phyloP scores from a whole-genome alignment of 352 stramenopile species.

The Thalassiosira mediterranea region DNA sequence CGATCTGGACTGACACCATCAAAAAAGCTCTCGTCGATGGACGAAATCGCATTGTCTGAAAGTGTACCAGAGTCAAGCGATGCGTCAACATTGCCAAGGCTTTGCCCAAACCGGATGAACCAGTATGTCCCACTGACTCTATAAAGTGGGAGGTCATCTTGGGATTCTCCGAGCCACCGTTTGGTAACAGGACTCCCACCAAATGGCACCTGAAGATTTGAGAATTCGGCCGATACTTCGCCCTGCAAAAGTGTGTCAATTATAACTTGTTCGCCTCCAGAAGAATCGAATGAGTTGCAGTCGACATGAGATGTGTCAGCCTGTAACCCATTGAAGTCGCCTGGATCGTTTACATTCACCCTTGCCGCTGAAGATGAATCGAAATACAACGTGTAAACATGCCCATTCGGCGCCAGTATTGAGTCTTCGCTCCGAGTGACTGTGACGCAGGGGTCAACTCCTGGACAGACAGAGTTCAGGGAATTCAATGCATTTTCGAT shows the following conservation, averaged over 20 bases:
- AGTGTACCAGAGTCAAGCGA: slow-evolving; percentile 34
- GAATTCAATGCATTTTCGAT: slow-evolving; percentile 66
- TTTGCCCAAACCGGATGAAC: slow-evolving; percentile 77
- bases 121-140: slow-evolving; percentile 69
- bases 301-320: slow-evolving; percentile 45
- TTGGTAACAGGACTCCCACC: slow-evolving; percentile 17
- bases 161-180: slow-evolving; percentile 54
- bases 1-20: slow-evolving; percentile 66
- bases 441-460: slow-evolving; percentile 61
- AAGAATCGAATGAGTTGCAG: slow-evolving; percentile 48
- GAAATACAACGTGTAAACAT: slow-evolving; percentile 80
- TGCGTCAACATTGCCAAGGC: slow-evolving; percentile 71
- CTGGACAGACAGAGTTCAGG: slow-evolving; percentile 47
- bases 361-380: slow-evolving; percentile 46
- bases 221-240: slow-evolving; percentile 36
- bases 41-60: slow-evolving; percentile 31
- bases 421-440: slow-evolving; percentile 73
- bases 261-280: slow-evolving; percentile 37
- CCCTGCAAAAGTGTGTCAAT: slow-evolving; percentile 43
- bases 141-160: slow-evolving; percentile 62
- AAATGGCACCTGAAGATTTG: slow-evolving; percentile 49
- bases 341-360: slow-evolving; percentile 39
- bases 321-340: slow-evolving; percentile 30
- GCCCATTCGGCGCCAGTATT: slow-evolving; percentile 68
- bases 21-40: slow-evolving; percentile 32